Conservation (phyloP, 2,329 filamentous ascomycete genomes). For the Lecanosticta acicola region DNA sequence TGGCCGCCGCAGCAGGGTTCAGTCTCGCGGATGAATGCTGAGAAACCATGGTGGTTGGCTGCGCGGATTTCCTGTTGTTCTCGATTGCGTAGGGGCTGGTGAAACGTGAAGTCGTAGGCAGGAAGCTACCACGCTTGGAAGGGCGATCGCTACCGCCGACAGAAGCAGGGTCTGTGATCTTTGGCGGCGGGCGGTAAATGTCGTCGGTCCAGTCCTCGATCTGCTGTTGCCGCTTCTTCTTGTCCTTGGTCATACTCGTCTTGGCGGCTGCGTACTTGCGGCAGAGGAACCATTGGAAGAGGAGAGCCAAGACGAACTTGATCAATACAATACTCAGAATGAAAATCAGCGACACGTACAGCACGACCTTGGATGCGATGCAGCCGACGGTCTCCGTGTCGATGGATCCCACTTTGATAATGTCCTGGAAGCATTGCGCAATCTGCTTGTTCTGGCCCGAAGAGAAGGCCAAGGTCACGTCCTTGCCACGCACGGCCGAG, state of each 20-base stretch:
- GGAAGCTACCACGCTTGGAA: slow-evolving; percentile 79
- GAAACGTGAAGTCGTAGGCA: slow-evolving; percentile 91
- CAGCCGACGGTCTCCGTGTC: slow-evolving; percentile 96
- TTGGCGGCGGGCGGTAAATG: slow-evolving; percentile 85
- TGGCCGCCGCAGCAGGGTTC: slow-evolving; percentile 57
- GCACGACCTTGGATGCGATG: slow-evolving; percentile 93
- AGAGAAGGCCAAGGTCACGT: slow-evolving; percentile 85
- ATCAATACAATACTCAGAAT: slow-evolving; percentile 82
- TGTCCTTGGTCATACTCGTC: slow-evolving; percentile 74
- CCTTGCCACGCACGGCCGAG: slow-evolving; percentile 68
- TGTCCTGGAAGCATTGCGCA: slow-evolving; percentile 82
- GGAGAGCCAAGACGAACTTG: slow-evolving; percentile 80
- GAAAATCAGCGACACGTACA: slow-evolving; percentile 87
- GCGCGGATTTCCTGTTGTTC: slow-evolving; percentile 49
- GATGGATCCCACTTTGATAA: slow-evolving; percentile 90
- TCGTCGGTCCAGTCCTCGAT: slow-evolving; percentile 98
- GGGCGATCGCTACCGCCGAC: slow-evolving; percentile 58
- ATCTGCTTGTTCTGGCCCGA: slow-evolving; percentile 70
- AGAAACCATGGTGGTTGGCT: slow-evolving; percentile 90
- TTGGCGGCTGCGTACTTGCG: slow-evolving; percentile 77
- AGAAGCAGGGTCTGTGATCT: slow-evolving; percentile 64
- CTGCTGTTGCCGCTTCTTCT: slow-evolving; percentile 79
- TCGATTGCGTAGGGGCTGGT: slow-evolving; percentile 82
- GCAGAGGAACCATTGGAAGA: slow-evolving; percentile 96
- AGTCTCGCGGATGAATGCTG: slow-evolving; percentile 72